Evolutionary conservation across 257 asterid genomes (phyloP).

Genomic region (Solanum bulbocastanum): DNA sequence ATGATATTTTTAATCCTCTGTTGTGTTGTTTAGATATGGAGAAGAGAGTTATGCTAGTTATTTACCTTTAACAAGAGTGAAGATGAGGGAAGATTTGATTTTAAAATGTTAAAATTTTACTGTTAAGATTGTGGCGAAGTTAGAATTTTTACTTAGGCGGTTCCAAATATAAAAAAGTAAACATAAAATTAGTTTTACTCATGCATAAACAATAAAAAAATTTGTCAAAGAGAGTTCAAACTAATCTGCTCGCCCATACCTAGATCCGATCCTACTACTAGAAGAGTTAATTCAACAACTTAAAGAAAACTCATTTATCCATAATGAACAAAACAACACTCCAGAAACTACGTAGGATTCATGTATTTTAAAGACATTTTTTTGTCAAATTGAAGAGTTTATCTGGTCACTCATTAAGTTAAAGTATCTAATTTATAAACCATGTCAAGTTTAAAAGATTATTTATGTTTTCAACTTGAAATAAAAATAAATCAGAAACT

Average conservation of each 20-base stretch:
- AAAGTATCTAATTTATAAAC: background rate
- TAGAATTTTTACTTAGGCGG: too few species aligned
- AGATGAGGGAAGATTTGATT: background rate
- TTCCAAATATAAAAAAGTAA: background rate
- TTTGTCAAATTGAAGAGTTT: background rate
- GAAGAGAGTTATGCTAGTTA: background rate
- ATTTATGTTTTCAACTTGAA: background rate
- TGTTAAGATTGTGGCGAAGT: background rate
- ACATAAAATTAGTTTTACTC: too few species aligned
- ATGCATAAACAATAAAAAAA: too few species aligned
- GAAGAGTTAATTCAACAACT: background rate
- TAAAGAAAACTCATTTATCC: background rate
- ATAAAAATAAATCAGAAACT: background rate
- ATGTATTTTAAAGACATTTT: background rate
- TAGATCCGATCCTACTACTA: too few species aligned
- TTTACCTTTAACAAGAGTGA: background rate
- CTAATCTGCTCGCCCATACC: background rate
- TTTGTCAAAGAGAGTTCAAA: too few species aligned
- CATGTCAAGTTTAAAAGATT: background rate
- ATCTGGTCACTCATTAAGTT: background rate
- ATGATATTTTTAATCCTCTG: background rate
- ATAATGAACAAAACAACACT: background rate
- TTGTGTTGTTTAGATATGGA: background rate
- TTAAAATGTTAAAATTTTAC: background rate
- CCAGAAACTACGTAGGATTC: background rate